Evolutionary conservation across 345 rosid genomes (phyloP).

Genomic region (Barbarea vulgaris): DNA sequence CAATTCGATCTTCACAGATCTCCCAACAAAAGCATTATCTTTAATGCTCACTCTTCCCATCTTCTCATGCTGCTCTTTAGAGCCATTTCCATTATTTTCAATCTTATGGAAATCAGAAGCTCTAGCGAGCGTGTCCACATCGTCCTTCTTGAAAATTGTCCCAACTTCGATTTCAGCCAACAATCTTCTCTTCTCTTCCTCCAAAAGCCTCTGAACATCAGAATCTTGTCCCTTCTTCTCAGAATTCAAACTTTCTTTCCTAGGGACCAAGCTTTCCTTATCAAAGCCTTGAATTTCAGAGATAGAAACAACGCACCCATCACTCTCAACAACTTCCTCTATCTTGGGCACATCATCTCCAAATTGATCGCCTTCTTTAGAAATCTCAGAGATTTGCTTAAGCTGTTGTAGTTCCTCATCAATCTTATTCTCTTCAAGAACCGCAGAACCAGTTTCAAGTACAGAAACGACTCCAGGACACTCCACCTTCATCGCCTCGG

Average conservation of each 20-base stretch:
- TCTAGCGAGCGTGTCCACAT: slow-evolving; percentile 20
- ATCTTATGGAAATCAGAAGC: slow-evolving; percentile 22
- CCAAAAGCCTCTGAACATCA: slow-evolving; percentile 47
- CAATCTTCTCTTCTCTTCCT: slow-evolving; percentile 62
- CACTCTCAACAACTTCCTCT: slow-evolving; percentile 26
- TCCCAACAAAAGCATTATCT: slow-evolving; percentile 37
- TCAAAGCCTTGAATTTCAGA: slow-evolving; percentile 29
- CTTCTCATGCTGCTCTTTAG: slow-evolving; percentile 24
- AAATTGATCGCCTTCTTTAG: slow-evolving; percentile 10
- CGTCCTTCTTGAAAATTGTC: slow-evolving; percentile 38
- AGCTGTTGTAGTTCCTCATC: slow-evolving; percentile 19
- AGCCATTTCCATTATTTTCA: slow-evolving; percentile 22
- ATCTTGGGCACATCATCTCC: slow-evolving; percentile 15
- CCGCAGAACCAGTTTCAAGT: slow-evolving; percentile 36
- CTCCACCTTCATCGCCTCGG: slow-evolving; percentile 17
- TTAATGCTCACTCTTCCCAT: slow-evolving; percentile 33
- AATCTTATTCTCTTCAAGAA: slow-evolving; percentile 27
- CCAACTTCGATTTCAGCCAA: slow-evolving; percentile 62
- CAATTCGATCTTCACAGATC: slow-evolving; percentile 59
- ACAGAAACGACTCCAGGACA: slow-evolving; percentile 20
- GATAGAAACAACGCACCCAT: slow-evolving; percentile 21
- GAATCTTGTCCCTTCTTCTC: slow-evolving; percentile 33
- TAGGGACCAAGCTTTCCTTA: neutral
- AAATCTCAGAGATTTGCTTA: slow-evolving; percentile 24
- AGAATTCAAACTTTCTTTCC: slow-evolving; percentile 26